Evolutionary conservation across 2,329 filamentous ascomycete species (phyloP).

Genomic region (Alternaria sp.): DNA sequence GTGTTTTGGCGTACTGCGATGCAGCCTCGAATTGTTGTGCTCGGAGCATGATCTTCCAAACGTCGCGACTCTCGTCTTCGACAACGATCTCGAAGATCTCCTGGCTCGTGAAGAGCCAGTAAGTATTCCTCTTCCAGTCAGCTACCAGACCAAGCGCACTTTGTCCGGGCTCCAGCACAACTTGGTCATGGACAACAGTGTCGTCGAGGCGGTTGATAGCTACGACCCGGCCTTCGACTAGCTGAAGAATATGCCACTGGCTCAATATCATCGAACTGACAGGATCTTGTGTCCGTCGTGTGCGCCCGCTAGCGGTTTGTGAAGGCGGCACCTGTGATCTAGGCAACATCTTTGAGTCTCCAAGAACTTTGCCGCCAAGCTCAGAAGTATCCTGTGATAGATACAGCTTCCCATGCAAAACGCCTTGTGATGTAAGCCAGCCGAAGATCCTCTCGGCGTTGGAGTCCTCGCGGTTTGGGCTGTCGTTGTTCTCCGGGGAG

Average conservation of each 20-base stretch:
- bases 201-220: slow-evolving; percentile 88
- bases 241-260: slow-evolving; percentile 88
- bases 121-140: slow-evolving; percentile 93
- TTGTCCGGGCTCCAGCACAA: slow-evolving; percentile 80
- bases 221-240: slow-evolving; percentile 83
- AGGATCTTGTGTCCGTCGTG: slow-evolving; percentile 70
- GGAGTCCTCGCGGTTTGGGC: slow-evolving; percentile 57
- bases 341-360: slow-evolving; percentile 77
- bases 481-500: slow-evolving; percentile 73
- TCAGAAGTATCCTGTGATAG: slow-evolving; percentile 66
- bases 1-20: slow-evolving; percentile 80
- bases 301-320: slow-evolving; percentile 69
- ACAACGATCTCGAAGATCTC: slow-evolving; percentile 95
- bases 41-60: slow-evolving; percentile 93
- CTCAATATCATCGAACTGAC: slow-evolving; percentile 84
- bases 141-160: slow-evolving; percentile 82
- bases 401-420: slow-evolving; percentile 83
- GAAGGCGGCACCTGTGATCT: slow-evolving; percentile 74
- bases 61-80: slow-evolving; percentile 85
- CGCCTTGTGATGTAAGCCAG: slow-evolving; percentile 86
- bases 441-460: slow-evolving; percentile 77
- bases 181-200: slow-evolving; percentile 84
- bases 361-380: slow-evolving; percentile 76
- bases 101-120: slow-evolving; percentile 90
- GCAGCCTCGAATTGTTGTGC: slow-evolving; percentile 88